A percentile compares a stretch with the other conserved stretches of the same genome.
Conservation (phyloP, 2,329 filamentous ascomycete genomes). For the Aspergillus ochraceoroseus region DNA sequence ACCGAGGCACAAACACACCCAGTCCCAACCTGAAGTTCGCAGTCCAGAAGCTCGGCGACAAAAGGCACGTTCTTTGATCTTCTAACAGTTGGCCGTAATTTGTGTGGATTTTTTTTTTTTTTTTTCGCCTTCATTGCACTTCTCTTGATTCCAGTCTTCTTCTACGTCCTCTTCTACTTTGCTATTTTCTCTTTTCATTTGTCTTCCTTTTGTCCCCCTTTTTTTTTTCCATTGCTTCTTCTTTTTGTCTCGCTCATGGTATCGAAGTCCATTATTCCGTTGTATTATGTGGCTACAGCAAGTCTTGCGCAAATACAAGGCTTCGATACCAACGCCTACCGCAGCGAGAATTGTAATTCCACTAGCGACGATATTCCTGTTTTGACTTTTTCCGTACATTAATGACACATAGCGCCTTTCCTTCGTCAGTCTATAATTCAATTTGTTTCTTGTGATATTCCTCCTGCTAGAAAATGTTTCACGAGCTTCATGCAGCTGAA, state of each 20-base stretch:
- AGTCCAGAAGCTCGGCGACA: conserved; percentile 36
- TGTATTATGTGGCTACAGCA: conserved; percentile 7
- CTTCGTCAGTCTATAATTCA: conserved; percentile 20
- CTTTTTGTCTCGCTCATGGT: conserved; percentile 12
- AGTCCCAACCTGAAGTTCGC: conserved; percentile 39
- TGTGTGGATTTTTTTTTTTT: not conserved
- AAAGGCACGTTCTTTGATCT: conserved; percentile 42
- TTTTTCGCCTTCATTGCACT: not conserved
- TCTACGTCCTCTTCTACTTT: conserved; percentile 1
- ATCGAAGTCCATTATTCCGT: conserved; percentile 12
- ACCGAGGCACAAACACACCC: conserved; percentile 39
- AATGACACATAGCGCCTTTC: conserved; percentile 26
- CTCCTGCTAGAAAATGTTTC: no score
- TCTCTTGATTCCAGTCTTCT: conserved; percentile 1
- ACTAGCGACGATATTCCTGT: conserved; percentile 12
- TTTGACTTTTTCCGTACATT: conserved; percentile 18
- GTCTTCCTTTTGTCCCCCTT: not conserved
- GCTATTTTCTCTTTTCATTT: conserved; percentile 1
- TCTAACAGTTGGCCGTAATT: conserved; percentile 23
- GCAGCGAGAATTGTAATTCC: conserved; percentile 9
- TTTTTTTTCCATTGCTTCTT: conserved; percentile 10
- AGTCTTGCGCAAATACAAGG: conserved; percentile 10
- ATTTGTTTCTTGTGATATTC: conserved; percentile 5
- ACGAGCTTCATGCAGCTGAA: not conserved
- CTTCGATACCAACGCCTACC: conserved; percentile 4